Conservation (phyloP, 2,329 filamentous ascomycete species). For the Cordyceps sp. region DNA sequence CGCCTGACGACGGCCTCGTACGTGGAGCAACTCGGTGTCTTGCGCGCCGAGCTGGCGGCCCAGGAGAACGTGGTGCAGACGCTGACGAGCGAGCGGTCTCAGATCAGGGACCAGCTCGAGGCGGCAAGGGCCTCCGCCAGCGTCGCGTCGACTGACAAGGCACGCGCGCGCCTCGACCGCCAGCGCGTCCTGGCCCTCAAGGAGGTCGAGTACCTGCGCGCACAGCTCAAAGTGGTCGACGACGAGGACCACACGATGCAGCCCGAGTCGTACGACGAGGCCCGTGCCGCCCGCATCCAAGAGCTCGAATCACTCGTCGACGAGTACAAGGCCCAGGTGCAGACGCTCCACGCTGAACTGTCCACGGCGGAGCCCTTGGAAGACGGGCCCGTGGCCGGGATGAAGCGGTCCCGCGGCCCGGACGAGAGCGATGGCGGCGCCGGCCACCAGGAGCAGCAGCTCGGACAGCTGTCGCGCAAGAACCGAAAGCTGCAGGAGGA, state of each 20-base stretch:
- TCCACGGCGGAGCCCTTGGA: constrained; percentile 38
- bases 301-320: constrained; percentile 79
- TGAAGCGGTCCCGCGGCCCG: constrained; percentile 44
- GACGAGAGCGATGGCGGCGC: constrained; percentile 39
- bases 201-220: constrained; percentile 85
- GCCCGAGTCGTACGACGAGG: constrained; percentile 59
- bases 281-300: constrained; percentile 56
- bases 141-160: constrained; percentile 42
- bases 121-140: constrained; percentile 39
- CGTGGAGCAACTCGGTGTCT: constrained; percentile 61
- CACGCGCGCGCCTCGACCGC: constrained; percentile 61
- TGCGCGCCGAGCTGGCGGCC: constrained; percentile 64
- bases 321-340: constrained; percentile 67
- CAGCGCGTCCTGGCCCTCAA: constrained; percentile 71
- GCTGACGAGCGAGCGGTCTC: constrained; percentile 53
- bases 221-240: constrained; percentile 78
- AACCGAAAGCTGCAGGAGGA: constrained; percentile 74
- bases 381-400: constrained; percentile 24
- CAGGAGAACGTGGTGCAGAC: constrained; percentile 59
- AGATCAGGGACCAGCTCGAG: constrained; percentile 52
- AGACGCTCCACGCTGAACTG: constrained; percentile 59
- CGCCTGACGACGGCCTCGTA: constrained; percentile 64
- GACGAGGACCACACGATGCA: constrained; percentile 78
- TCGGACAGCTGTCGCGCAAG: constrained; percentile 75
- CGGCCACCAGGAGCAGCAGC: constrained; percentile 53